Evolutionary conservation across 108 stramenopile genomes (phyloP).

Genomic region (Skeletonema grethae): DNA sequence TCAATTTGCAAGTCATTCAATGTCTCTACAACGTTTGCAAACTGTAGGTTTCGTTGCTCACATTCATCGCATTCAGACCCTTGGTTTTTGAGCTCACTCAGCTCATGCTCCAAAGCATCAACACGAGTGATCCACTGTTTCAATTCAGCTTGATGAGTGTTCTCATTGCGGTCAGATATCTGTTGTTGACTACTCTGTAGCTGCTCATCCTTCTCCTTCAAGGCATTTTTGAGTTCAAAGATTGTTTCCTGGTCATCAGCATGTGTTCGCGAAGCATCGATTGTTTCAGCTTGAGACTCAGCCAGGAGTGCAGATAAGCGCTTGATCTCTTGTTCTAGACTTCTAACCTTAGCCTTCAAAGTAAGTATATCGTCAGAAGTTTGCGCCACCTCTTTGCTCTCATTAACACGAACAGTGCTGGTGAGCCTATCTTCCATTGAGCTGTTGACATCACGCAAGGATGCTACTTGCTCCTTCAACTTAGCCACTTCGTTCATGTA

Average conservation of each 20-base stretch:
- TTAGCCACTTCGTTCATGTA: slow-evolving; percentile 1
- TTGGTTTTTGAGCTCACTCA: slow-evolving; percentile 1
- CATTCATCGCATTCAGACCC: slow-evolving; percentile 15
- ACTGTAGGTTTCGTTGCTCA: slow-evolving; percentile 37
- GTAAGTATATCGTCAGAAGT: slow-evolving; percentile 22
- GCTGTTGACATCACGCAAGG: slow-evolving; percentile 8
- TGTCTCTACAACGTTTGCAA: slow-evolving; percentile 34
- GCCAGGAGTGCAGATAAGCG: neutral
- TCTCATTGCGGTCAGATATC: neutral
- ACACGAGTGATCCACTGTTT: slow-evolving; percentile 4
- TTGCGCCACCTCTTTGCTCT: slow-evolving; percentile 10
- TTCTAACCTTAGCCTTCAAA: slow-evolving; percentile 29
- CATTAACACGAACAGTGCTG: neutral
- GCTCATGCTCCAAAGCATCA: slow-evolving; percentile 2
- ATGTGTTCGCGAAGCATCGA: slow-evolving; percentile 6
- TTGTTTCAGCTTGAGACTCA: neutral
- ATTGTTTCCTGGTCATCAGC: slow-evolving; percentile 30
- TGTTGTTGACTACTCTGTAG: slow-evolving; percentile 5
- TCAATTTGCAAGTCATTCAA: slow-evolving; percentile 33
- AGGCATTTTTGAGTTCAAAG: slow-evolving; percentile 11
- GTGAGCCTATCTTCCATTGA: neutral
- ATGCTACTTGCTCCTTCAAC: slow-evolving; percentile 19
- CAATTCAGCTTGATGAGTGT: slow-evolving; percentile 15
- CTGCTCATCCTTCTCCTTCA: slow-evolving; percentile 22
- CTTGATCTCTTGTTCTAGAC: neutral